Evolutionary conservation across 441 rosid genomes (phyloP).

Genomic region (Populus hybrid): DNA sequence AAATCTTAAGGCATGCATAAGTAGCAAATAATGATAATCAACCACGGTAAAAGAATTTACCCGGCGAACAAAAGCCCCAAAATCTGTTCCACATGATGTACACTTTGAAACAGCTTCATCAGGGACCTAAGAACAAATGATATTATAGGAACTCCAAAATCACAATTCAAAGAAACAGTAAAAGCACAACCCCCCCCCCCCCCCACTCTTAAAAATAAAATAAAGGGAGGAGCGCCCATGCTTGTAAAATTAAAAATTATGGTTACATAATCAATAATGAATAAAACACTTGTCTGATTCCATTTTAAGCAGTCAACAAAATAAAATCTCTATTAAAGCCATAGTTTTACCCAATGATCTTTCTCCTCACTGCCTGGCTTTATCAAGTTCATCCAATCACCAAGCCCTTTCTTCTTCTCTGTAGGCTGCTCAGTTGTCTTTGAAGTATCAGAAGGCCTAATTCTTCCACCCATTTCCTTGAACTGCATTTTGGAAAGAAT

Average conservation of each 20-base stretch:
- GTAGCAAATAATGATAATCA: slow-evolving; percentile 7
- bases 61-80: slow-evolving; percentile 81
- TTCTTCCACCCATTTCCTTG: slow-evolving; percentile 93
- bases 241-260: neutral
- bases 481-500: slow-evolving; percentile 41
- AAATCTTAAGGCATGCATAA: slow-evolving; percentile 1
- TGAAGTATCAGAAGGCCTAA: slow-evolving; percentile 51
- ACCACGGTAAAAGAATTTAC: slow-evolving; percentile 29
- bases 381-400: slow-evolving; percentile 87
- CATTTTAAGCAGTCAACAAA: neutral
- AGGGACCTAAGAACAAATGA: slow-evolving; percentile 56
- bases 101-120: no score
- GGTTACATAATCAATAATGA: neutral
- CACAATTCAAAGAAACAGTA: neutral
- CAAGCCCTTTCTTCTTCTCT: slow-evolving; percentile 77
- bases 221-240: neutral
- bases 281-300: neutral
- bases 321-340: neutral
- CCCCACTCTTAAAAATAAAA: no score
- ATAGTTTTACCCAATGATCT: slow-evolving; percentile 84
- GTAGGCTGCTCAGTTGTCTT: slow-evolving; percentile 56
- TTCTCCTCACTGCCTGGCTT: slow-evolving; percentile 95
- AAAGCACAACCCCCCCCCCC: neutral
- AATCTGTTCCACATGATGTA: slow-evolving; percentile 75
- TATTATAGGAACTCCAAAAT: neutral